Percentiles rank a stretch among this genome's conserved stretches.
These are phyloP conservation scores for Fusarium drepaniforme DNA, from an alignment of 2,329 filamentous ascomycete species.

Conservation along the genomic window DNA sequence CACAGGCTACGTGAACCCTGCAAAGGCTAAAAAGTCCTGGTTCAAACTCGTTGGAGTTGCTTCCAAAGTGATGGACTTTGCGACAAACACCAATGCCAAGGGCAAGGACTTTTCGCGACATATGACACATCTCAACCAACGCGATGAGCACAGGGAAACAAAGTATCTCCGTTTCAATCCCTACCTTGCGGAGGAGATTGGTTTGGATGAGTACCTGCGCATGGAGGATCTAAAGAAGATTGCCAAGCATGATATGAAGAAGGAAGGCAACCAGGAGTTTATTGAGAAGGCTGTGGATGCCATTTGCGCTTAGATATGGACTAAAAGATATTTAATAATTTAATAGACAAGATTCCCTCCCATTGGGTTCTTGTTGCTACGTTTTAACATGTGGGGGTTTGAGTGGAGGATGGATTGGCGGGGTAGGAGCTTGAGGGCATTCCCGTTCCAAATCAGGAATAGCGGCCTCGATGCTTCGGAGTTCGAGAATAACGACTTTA, in stretches of 20 bases:
- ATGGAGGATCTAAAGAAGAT: not conserved
- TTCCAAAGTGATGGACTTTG: slow-evolving; percentile 34
- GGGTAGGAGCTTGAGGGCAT: not conserved
- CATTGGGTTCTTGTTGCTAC: not conserved
- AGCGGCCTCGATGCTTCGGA: not conserved
- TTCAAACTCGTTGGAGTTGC: slow-evolving; percentile 24
- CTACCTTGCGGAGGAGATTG: slow-evolving; percentile 12
- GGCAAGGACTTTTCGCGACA: slow-evolving; percentile 37
- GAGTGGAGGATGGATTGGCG: not conserved
- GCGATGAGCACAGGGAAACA: slow-evolving; percentile 18
- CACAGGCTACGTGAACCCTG: slow-evolving; percentile 19
- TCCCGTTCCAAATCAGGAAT: not conserved
- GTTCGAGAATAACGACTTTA: too few relatives aligned
- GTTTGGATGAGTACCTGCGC: slow-evolving; percentile 21
- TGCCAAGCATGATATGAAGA: not conserved
- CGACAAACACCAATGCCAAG: slow-evolving; percentile 37
- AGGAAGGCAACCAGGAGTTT: not conserved
- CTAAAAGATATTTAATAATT: not conserved
- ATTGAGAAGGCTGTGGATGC: not conserved
- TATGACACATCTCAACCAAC: slow-evolving; percentile 10
- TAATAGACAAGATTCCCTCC: not conserved
- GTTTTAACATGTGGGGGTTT: not conserved
- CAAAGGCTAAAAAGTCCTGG: slow-evolving; percentile 3
- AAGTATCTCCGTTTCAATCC: slow-evolving; percentile 28
- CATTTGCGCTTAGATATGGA: not conserved